Evolutionary conservation across 441 rosid species (phyloP).

Genomic region (Aquilaria agallochum): DNA sequence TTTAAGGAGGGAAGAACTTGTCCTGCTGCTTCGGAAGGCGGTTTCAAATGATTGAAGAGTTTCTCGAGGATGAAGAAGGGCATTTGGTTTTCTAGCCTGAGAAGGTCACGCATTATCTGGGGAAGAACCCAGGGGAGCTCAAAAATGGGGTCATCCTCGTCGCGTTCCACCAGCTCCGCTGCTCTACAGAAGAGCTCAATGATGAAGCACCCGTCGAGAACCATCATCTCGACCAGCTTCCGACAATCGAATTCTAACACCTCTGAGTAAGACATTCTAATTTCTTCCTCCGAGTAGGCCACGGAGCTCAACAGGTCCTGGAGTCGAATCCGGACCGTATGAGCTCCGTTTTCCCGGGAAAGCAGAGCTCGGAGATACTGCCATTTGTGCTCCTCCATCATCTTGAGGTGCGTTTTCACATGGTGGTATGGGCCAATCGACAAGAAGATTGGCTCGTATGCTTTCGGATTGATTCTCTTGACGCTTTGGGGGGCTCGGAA

Average conservation of each 20-base stretch:
- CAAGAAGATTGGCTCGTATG: slow-evolving; percentile 50
- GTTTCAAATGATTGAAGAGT: slow-evolving; percentile 18
- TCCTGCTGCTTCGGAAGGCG: not conserved
- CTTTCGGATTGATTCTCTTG: slow-evolving; percentile 34
- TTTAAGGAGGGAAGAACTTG: slow-evolving; percentile 11
- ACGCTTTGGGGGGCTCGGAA: slow-evolving; percentile 63
- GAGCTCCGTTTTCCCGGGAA: not conserved
- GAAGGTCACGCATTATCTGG: slow-evolving; percentile 27
- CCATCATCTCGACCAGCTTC: slow-evolving; percentile 34
- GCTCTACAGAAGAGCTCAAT: slow-evolving; percentile 32
- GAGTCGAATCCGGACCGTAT: slow-evolving; percentile 8
- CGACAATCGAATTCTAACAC: slow-evolving; percentile 8
- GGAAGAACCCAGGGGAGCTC: slow-evolving; percentile 32
- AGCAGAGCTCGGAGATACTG: slow-evolving; percentile 23
- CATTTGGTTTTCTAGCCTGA: slow-evolving; percentile 40
- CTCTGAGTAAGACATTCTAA: slow-evolving; percentile 36
- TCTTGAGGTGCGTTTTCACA: slow-evolving; percentile 24
- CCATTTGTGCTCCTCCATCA: slow-evolving; percentile 48
- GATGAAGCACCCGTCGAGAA: slow-evolving; percentile 46
- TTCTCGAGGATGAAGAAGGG: slow-evolving; percentile 34
- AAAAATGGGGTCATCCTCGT: slow-evolving; percentile 29
- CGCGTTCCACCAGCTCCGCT: slow-evolving; percentile 12
- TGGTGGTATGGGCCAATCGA: slow-evolving; percentile 67
- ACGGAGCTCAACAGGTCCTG: slow-evolving; percentile 23
- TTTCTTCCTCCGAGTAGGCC: slow-evolving; percentile 17